Conservation (phyloP, 441 rosid genomes). For the Melastoma candidum region DNA sequence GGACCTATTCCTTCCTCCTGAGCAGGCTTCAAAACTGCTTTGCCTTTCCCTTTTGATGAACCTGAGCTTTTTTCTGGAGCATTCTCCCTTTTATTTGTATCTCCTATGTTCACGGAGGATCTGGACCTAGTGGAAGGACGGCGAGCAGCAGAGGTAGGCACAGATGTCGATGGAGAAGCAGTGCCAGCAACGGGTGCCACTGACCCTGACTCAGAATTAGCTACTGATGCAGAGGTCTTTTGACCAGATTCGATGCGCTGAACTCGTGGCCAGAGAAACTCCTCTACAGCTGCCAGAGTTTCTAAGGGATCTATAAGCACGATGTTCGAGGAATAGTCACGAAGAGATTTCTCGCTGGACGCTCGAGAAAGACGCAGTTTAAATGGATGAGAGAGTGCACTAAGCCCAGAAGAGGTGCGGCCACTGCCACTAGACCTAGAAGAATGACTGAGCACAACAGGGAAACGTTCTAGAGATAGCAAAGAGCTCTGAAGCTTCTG, state of each 20-base stretch:
- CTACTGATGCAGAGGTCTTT: constrained; percentile 56
- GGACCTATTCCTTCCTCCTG: constrained; percentile 83
- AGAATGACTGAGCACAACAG: constrained; percentile 92
- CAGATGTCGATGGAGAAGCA: constrained; percentile 66
- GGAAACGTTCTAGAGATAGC: constrained; percentile 93
- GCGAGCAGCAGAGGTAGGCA: constrained; percentile 56
- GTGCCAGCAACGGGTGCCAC: constrained; percentile 64
- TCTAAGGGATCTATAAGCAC: constrained; percentile 98
- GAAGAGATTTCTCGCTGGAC: constrained; percentile 85
- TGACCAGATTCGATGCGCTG: constrained; percentile 83
- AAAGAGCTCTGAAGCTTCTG: constrained; percentile 98
- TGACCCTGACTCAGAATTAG: constrained; percentile 60
- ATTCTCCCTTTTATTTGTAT: constrained; percentile 52
- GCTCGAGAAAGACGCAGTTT: constrained; percentile 97
- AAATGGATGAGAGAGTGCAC: constrained; percentile 94
- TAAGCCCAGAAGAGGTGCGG: constrained; percentile 91
- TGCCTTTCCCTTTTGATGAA: constrained; percentile 94
- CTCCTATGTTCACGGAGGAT: constrained; percentile 77
- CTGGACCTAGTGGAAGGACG: constrained; percentile 86
- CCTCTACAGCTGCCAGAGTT: constrained; percentile 94
- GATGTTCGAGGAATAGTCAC: constrained; percentile 93
- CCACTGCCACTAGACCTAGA: constrained; percentile 88
- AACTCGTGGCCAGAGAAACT: constrained; percentile 97
- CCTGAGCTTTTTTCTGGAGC: constrained; percentile 60
- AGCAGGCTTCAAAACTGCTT: constrained; percentile 81